Evolutionary conservation across 768 basidiomycete species (phyloP).

Genomic region (Leccinum boreale): DNA sequence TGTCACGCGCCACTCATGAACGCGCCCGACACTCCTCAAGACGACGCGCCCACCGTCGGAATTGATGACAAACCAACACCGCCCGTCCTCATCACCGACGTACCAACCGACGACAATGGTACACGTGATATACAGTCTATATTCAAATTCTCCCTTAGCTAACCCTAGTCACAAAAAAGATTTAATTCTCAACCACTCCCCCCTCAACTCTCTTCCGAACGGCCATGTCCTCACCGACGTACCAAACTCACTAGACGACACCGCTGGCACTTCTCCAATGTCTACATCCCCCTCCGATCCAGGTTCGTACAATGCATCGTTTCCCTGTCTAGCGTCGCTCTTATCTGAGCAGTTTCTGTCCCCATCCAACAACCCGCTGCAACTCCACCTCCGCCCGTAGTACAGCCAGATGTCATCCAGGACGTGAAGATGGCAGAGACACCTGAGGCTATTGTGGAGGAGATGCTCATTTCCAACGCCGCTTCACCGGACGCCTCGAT

Average conservation of each 20-base stretch:
- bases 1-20: constrained; percentile 73
- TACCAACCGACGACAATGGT: constrained; percentile 33
- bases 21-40: constrained; percentile 38
- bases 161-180: constrained; percentile 35
- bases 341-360: constrained; percentile 38
- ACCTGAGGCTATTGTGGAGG: constrained; percentile 18
- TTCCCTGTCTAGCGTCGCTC: constrained; percentile 22
- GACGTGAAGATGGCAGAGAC: constrained; percentile 57
- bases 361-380: constrained; percentile 43
- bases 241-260: constrained; percentile 42
- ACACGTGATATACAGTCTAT: constrained; percentile 37
- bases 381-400: constrained; percentile 45
- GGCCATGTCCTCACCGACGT: constrained; percentile 64
- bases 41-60: constrained; percentile 29
- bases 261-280: constrained; percentile 33
- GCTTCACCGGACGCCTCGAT: constrained; percentile 9
- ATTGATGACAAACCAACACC: constrained; percentile 28
- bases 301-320: constrained; percentile 38
- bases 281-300: constrained; percentile 49
- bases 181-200: constrained; percentile 21
- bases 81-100: constrained; percentile 16
- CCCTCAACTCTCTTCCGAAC: constrained; percentile 51
- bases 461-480: constrained; percentile 8
- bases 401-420: constrained; percentile 42
- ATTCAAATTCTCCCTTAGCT: constrained; percentile 33